phyloP scores from a whole-genome alignment of 2,329 filamentous ascomycete genomes.

The Neopestalotiopsis clavispora region DNA sequence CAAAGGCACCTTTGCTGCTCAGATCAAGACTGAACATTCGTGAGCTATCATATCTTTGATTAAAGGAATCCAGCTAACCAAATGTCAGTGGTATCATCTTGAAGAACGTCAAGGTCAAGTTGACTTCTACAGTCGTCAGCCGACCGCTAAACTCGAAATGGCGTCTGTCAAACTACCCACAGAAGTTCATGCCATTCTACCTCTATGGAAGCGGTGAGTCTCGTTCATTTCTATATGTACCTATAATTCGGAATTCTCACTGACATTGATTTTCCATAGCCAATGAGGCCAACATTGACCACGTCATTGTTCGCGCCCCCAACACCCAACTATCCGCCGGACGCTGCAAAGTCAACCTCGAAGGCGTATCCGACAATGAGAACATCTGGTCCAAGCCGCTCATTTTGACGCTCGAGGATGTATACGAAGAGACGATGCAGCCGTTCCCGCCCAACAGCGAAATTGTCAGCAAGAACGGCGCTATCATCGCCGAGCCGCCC shows the following conservation, averaged over 20 bases:
- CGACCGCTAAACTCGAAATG: conserved; percentile 41
- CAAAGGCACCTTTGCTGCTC: conserved; percentile 29
- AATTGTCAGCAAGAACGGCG: conserved; percentile 31
- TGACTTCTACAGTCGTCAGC: conserved; percentile 34
- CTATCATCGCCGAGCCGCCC: conserved; percentile 23
- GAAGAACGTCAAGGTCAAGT: conserved; percentile 27
- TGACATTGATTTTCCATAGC: conserved; percentile 15
- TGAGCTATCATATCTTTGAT: conserved; percentile 20
- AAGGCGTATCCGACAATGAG: conserved; percentile 16
- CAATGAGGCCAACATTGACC: conserved; percentile 44
- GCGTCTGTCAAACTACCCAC: conserved; percentile 40
- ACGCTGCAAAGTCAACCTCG: conserved; percentile 26
- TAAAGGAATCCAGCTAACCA: not conserved
- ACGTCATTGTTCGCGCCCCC: conserved; percentile 46
- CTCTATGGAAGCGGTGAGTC: conserved; percentile 42
- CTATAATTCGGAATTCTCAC: not conserved
- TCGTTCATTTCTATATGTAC: not conserved
- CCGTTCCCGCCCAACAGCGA: conserved; percentile 37
- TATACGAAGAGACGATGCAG: conserved; percentile 43
- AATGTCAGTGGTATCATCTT: conserved; percentile 27
- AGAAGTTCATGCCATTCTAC: conserved; percentile 46
- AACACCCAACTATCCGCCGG: conserved; percentile 42
- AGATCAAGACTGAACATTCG: conserved; percentile 35
- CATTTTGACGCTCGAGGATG: conserved; percentile 36
- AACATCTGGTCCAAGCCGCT: conserved; percentile 25